These are phyloP conservation scores for Athelia psychrophila DNA, from an alignment of 1,284 basidiomycete genomes.

Conservation along the genomic window DNA sequence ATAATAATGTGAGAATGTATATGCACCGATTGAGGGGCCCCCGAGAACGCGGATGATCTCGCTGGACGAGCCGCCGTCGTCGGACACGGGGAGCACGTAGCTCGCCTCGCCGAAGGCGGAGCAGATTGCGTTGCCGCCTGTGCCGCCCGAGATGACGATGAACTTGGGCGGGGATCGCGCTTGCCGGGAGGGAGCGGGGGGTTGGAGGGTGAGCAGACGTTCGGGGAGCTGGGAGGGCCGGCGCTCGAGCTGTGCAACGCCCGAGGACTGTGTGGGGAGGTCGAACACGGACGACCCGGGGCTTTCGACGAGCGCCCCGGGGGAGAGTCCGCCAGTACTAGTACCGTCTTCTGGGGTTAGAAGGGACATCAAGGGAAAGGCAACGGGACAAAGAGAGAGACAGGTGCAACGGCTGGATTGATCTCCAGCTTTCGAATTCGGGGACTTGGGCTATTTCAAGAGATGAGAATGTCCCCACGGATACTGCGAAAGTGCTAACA, in stretches of 20 bases:
- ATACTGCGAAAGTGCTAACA: too few relatives aligned
- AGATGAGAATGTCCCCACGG: too few relatives aligned
- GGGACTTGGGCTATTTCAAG: too few relatives aligned
- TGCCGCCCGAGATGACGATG: constrained; percentile 78
- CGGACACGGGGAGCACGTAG: constrained; percentile 81
- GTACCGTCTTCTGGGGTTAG: background rate
- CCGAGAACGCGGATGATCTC: constrained; percentile 84
- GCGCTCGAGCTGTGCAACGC: background rate
- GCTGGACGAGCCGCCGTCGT: constrained; percentile 84
- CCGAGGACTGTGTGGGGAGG: constrained; percentile 48
- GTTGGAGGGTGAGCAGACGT: constrained; percentile 14
- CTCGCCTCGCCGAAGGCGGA: constrained; percentile 66
- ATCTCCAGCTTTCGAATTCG: too few relatives aligned
- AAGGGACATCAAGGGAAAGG: too few relatives aligned
- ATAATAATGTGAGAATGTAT: constrained; percentile 7
- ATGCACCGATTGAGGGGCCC: constrained; percentile 74
- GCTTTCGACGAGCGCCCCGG: constrained; percentile 33
- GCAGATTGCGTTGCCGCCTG: constrained; percentile 79
- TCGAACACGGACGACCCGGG: constrained; percentile 73
- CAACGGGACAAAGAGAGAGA: too few relatives aligned
- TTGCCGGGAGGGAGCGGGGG: constrained; percentile 6
- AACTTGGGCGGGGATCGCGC: constrained; percentile 34
- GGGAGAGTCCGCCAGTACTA: constrained; percentile 7
- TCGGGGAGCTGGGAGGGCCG: constrained; percentile 3
- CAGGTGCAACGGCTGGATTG: too few relatives aligned